Evolutionary conservation across 352 stramenopile genomes (phyloP).

Genomic region (Pythium phragmiticola): DNA sequence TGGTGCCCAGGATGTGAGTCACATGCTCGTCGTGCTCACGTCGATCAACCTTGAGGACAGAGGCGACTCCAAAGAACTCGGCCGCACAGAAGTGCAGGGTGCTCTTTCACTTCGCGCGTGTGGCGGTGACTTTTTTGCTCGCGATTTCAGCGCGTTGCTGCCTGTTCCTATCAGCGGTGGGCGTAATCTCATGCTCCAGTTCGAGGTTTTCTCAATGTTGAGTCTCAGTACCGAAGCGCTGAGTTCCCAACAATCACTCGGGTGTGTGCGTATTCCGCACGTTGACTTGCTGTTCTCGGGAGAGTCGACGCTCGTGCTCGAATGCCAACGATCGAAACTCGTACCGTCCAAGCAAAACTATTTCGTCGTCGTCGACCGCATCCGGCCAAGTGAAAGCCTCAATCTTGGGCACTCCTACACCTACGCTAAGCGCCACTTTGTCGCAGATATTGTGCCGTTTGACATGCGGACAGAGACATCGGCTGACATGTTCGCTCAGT

Average conservation of each 20-base stretch:
- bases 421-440: slow-evolving; percentile 80
- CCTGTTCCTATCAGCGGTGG: slow-evolving; percentile 56
- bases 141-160: slow-evolving; percentile 76
- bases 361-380: slow-evolving; percentile 78
- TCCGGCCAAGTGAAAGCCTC: slow-evolving; percentile 58
- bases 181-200: slow-evolving; percentile 65
- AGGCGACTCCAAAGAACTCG: slow-evolving; percentile 51
- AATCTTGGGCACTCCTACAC: slow-evolving; percentile 74
- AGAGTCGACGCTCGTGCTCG: slow-evolving; percentile 70
- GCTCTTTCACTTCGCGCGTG: slow-evolving; percentile 66
- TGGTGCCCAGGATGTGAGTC: slow-evolving; percentile 55
- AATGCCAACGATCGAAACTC: slow-evolving; percentile 43
- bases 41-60: slow-evolving; percentile 45
- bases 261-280: slow-evolving; percentile 71
- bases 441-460: slow-evolving; percentile 65
- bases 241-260: slow-evolving; percentile 62
- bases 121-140: slow-evolving; percentile 69
- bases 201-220: slow-evolving; percentile 73
- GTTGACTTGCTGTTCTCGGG: slow-evolving; percentile 73
- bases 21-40: slow-evolving; percentile 77
- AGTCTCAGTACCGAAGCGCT: slow-evolving; percentile 56
- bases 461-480: slow-evolving; percentile 44
- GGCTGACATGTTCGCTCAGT: slow-evolving; percentile 23
- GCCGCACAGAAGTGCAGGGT: slow-evolving; percentile 75
- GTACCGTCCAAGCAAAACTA: slow-evolving; percentile 55